Conservation (phyloP, 495 filamentous ascomycete genomes). For the Penicillium dipodomyicola region DNA sequence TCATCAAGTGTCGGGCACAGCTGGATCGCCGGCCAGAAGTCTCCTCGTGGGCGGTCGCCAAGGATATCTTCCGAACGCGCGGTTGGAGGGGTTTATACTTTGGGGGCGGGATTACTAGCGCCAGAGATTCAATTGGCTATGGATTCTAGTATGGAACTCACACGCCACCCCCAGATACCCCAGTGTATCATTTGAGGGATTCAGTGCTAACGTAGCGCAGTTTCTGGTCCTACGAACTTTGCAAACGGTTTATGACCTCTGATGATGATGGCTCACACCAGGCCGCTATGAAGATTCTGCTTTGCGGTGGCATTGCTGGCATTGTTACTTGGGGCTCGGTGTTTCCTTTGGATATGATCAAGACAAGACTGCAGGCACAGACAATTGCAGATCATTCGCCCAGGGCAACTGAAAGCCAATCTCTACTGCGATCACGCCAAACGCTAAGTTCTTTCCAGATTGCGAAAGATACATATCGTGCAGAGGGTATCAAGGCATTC, state of each 20-base stretch:
- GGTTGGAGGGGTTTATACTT: constrained; percentile 72
- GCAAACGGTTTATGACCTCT: constrained; percentile 52
- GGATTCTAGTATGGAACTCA: constrained; percentile 71
- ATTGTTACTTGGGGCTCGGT: constrained; percentile 81
- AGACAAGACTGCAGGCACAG: constrained; percentile 80
- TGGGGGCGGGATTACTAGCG: constrained; percentile 73
- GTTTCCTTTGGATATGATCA: constrained; percentile 85
- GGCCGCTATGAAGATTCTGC: constrained; percentile 61
- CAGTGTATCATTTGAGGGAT: constrained; percentile 11
- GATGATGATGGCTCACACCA: constrained; percentile 39
- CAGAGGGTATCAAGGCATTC: constrained; percentile 65
- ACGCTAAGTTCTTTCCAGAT: constrained; percentile 58
- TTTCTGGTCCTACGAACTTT: constrained; percentile 83
- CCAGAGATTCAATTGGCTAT: constrained; percentile 82
- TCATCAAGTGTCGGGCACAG: constrained; percentile 84
- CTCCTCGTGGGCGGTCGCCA: constrained; percentile 60
- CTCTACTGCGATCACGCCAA: constrained; percentile 17
- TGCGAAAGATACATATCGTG: constrained; percentile 59
- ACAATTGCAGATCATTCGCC: constrained; percentile 28
- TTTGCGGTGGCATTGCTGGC: constrained; percentile 83
- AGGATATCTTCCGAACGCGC: constrained; percentile 55
- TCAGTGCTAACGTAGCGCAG: constrained; percentile 31
- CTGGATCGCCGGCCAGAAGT: constrained; percentile 42
- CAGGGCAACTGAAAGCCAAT: constrained; percentile 28
- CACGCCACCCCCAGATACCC: constrained; percentile 14